phyloP scores from a whole-genome alignment of 805 yeast genomes.

The Yamadazyma endophytica region DNA sequence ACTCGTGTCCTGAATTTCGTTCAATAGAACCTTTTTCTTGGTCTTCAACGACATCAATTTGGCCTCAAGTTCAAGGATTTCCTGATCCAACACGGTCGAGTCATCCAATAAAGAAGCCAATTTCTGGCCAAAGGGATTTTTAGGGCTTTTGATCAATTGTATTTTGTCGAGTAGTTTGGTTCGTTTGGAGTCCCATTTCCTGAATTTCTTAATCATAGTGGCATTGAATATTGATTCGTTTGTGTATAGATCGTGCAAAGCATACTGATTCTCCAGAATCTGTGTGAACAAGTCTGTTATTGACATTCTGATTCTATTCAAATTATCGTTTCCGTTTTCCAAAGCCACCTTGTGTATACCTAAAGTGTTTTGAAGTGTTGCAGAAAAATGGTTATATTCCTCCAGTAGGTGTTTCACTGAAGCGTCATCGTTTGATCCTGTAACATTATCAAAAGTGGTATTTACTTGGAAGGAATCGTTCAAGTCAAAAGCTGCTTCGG shows the following conservation, averaged over 20 bases:
- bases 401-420: constrained; percentile 10
- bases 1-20: constrained; percentile 43
- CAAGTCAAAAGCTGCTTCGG: too few relatives aligned
- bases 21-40: constrained; percentile 28
- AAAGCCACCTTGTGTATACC: constrained; percentile 15
- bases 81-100: constrained; percentile 26
- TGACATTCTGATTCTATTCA: constrained; percentile 22
- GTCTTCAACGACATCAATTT: constrained; percentile 26
- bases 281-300: constrained; percentile 28
- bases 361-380: constrained; percentile 4
- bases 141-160: constrained; percentile 33
- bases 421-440: not conserved
- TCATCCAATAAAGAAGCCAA: constrained; percentile 31
- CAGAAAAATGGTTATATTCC: constrained; percentile 1
- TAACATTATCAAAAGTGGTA: constrained; percentile 2
- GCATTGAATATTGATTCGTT: constrained; percentile 29
- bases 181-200: constrained; percentile 39
- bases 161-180: constrained; percentile 29
- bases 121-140: constrained; percentile 40
- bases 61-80: constrained; percentile 35
- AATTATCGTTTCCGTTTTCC: constrained; percentile 28
- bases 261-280: constrained; percentile 39
- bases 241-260: constrained; percentile 44
- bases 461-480: constrained; percentile 3
- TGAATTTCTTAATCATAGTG: constrained; percentile 23